Evolutionary conservation across 257 asterid species (phyloP).

Genomic region (Nicotiana obtusifolia): DNA sequence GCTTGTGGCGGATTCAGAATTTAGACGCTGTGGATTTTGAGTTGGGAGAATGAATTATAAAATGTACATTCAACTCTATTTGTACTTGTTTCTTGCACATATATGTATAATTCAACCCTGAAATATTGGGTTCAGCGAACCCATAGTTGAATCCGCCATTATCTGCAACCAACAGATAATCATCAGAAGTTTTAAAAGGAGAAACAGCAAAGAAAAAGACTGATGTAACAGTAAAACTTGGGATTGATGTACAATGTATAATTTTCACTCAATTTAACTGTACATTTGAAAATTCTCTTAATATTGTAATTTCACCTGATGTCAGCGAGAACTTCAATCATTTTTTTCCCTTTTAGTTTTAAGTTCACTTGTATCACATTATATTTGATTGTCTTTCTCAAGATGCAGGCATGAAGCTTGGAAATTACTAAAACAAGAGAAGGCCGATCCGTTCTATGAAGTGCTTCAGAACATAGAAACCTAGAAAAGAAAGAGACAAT

Average conservation of each 20-base stretch:
- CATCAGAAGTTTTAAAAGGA: not conserved
- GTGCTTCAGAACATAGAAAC: not conserved
- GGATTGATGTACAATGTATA: not conserved
- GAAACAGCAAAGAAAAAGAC: not conserved
- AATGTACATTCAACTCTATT: not conserved
- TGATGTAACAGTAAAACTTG: not conserved
- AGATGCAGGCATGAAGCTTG: not conserved
- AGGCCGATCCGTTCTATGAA: not conserved
- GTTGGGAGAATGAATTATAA: not conserved
- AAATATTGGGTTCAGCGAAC: not conserved
- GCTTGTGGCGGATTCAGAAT: not conserved
- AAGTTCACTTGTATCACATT: not conserved
- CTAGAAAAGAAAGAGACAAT: not conserved
- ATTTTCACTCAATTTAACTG: not conserved
- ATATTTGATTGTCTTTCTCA: not conserved
- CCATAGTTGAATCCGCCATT: not conserved
- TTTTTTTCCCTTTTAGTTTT: not conserved
- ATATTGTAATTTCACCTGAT: not conserved
- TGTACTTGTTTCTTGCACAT: not conserved
- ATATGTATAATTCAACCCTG: not conserved
- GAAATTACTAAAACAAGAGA: not conserved
- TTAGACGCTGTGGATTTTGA: not conserved
- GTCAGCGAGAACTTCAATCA: not conserved
- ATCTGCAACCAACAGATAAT: not conserved
- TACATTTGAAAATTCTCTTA: not conserved